A percentile compares a stretch with the other conserved stretches of the same genome.
Conservation (phyloP, 148 eudicot genomes). For the Fallopia convolvulus region DNA sequence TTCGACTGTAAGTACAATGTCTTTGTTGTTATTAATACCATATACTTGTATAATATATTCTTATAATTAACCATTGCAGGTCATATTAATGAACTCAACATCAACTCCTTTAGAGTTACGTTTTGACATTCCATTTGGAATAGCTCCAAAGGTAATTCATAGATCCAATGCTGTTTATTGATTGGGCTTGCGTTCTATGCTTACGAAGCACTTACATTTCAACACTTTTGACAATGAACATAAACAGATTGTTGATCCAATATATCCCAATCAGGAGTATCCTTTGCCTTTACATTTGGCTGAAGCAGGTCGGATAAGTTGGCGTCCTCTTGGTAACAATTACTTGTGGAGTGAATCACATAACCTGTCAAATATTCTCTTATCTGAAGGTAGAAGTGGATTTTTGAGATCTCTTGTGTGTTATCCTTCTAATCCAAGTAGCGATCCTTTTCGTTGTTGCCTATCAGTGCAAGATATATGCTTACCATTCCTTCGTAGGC, state of each 20-base stretch:
- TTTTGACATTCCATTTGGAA: conserved; percentile 92
- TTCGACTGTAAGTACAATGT: conserved; percentile 67
- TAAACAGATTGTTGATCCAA: conserved; percentile 66
- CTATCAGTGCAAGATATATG: conserved; percentile 60
- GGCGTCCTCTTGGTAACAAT: conserved; percentile 86
- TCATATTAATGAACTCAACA: conserved; percentile 69
- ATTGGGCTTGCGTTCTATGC: neutral
- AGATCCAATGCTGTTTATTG: neutral
- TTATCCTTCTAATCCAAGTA: conserved; percentile 89
- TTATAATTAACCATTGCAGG: conserved; percentile 42
- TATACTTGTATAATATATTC: conserved; percentile 3
- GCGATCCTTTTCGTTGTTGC: conserved; percentile 89
- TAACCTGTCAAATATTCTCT: conserved; percentile 69
- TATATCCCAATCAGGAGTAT: conserved; percentile 79
- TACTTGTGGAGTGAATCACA: conserved; percentile 95
- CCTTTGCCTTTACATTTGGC: conserved; percentile 97
- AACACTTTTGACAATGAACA: neutral
- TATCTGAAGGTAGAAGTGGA: conserved; percentile 57
- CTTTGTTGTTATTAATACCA: neutral
- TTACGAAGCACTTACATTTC: neutral
- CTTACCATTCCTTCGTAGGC: conserved; percentile 45
- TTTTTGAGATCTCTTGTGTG: conserved; percentile 80
- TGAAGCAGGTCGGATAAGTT: conserved; percentile 78
- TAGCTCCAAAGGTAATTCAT: conserved; percentile 72
- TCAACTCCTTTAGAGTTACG: conserved; percentile 76